A percentile compares a stretch with the other conserved stretches of the same genome.
Evolutionary conservation across 306 rosid genomes (phyloP).

Genomic region (Rosa lucieae): DNA sequence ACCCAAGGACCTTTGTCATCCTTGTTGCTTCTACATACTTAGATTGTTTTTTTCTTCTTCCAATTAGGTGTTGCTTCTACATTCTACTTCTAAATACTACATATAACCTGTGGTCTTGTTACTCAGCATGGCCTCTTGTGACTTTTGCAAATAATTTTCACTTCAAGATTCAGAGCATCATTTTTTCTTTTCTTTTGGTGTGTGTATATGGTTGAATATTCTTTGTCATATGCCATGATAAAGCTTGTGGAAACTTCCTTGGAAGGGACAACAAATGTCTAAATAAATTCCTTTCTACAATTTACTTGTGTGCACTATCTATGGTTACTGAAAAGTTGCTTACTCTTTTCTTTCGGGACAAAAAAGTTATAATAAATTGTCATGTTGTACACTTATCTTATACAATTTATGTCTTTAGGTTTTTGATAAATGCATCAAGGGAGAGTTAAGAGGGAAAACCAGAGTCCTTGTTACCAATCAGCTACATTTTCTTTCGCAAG

Average conservation of each 20-base stretch:
- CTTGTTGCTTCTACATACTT: background rate
- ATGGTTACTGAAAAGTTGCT: background rate
- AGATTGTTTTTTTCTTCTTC: too few species aligned
- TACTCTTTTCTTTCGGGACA: background rate
- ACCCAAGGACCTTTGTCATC: background rate
- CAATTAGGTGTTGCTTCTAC: too few species aligned
- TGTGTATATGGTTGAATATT: too few species aligned
- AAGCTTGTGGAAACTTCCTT: too few species aligned
- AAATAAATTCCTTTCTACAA: background rate
- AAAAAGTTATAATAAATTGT: background rate
- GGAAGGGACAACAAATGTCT: too few species aligned
- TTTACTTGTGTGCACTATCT: background rate
- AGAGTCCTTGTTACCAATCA: constrained; percentile 94
- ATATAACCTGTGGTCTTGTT: too few species aligned
- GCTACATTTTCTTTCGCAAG: constrained; percentile 86
- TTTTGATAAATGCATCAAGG: constrained; percentile 80
- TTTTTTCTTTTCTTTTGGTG: too few species aligned
- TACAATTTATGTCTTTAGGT: constrained; percentile 50
- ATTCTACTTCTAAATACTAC: too few species aligned
- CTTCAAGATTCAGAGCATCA: too few species aligned
- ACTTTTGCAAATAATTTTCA: too few species aligned
- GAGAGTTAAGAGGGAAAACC: constrained; percentile 76
- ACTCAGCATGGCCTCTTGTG: too few species aligned
- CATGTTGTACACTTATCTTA: background rate
- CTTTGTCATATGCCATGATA: too few species aligned